phyloP scores from a whole-genome alignment of 495 filamentous ascomycete species.

The Hyaloscypha variabilis region DNA sequence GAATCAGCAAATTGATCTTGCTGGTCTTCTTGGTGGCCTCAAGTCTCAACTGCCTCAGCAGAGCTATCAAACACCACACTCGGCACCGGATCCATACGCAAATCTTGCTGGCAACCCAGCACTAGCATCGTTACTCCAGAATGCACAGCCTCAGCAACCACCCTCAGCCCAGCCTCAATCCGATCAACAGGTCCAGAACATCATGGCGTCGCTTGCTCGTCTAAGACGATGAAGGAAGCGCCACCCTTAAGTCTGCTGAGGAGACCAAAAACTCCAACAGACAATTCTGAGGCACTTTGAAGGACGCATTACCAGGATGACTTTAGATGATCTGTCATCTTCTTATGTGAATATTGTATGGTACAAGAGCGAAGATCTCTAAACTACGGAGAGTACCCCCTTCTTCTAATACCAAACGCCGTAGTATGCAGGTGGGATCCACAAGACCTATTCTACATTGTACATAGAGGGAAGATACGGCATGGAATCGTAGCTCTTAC shows the following conservation, averaged over 20 bases:
- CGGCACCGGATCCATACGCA: constrained; percentile 22
- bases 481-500: neutral
- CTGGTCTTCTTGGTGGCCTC: constrained; percentile 56
- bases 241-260: neutral
- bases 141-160: constrained; percentile 28
- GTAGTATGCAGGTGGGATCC: constrained; percentile 12
- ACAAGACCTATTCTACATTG: constrained; percentile 13
- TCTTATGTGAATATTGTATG: constrained; percentile 2
- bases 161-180: constrained; percentile 27
- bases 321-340: neutral
- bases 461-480: constrained; percentile 20
- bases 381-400: neutral
- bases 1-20: constrained; percentile 55
- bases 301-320: neutral
- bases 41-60: constrained; percentile 36
- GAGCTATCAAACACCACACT: constrained; percentile 24
- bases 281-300: neutral
- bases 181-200: constrained; percentile 48
- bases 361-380: constrained; percentile 3
- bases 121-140: constrained; percentile 22
- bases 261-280: neutral
- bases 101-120: constrained; percentile 19
- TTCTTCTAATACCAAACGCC: constrained; percentile 22
- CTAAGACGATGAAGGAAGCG: constrained; percentile 41
- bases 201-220: constrained; percentile 49